Evolutionary conservation across 371 early-diverging fungal species (phyloP), one percentile per base, ranked within the genome.

Genomic region (Fennellomyces sp.): DNA sequence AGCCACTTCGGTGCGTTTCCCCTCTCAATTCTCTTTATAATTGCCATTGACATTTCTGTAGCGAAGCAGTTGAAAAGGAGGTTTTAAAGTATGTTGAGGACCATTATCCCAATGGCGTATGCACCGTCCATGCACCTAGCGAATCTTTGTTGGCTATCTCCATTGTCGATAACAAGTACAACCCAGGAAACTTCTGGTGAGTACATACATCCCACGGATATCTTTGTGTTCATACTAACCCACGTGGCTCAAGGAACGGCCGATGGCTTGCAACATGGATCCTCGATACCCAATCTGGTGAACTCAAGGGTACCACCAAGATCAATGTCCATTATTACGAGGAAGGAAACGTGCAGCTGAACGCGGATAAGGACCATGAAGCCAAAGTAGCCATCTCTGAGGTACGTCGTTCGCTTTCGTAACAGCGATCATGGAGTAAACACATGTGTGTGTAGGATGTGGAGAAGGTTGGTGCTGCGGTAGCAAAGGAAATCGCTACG

Each of bases 281-380:
- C 3, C 78, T 84, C 48, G 69, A 86, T 62, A 74, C 83, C 36
- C 71, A 78, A 28, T 67, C 85, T 0, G 81, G 78, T 28, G 80
- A 82, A 35, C 65, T 96, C 13, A 87, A 78, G 58, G 97, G 97
- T 2, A 61, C 60, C 11, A 64, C 92, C 36, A 85, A 86, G 66
- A 86, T 90, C 25, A 81, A 88, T 49, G 95, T 97, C 17, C 99
- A 98, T 66, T 98, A 98, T 74, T 98, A 94, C 71, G 99, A 98
- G 79, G 97, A 98, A 62, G 99, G 99, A 26, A 98, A 98, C 63
- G 97, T 98, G 39, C 99, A 98, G 73, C 70, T 96, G 58, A 89
- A 92, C 58, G 81, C 92, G 15, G 79, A 80, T 21, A 91, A 93
- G 66, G 87, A 88, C 0, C 64, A 87, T 47, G 76, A 66, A 45